Percentiles rank a stretch among this genome's conserved stretches.
Evolutionary conservation across 2,329 filamentous ascomycete species (phyloP).

Genomic region (Hymenoscyphus scutula): DNA sequence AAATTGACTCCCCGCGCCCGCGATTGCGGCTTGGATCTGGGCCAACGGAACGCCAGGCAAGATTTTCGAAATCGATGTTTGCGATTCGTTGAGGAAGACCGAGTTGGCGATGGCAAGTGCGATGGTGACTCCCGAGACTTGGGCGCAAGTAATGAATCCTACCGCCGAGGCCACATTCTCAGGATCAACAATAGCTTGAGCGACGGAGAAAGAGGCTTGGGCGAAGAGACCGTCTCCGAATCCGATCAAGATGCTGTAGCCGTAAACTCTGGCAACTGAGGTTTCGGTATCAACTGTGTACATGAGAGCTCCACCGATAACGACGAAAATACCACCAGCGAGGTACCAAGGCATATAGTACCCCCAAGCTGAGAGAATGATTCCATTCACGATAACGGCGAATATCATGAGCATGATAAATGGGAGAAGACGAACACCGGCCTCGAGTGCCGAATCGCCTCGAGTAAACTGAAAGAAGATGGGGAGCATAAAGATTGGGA

Average conservation of each 20-base stretch:
- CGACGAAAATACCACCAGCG: constrained; percentile 36
- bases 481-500: constrained; percentile 41
- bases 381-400: constrained; percentile 37
- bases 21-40: constrained; percentile 35
- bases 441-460: constrained; percentile 46
- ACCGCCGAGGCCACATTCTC: constrained; percentile 37
- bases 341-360: constrained; percentile 43
- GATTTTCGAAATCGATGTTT: constrained; percentile 32
- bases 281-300: constrained; percentile 35
- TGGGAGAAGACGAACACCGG: constrained; percentile 39
- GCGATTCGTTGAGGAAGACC: constrained; percentile 39
- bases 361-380: constrained; percentile 37
- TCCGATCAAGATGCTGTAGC: constrained; percentile 41
- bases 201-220: constrained; percentile 41
- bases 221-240: constrained; percentile 40
- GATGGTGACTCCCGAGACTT: constrained; percentile 40
- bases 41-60: constrained; percentile 30
- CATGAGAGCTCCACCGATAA: constrained; percentile 37
- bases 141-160: constrained; percentile 41
- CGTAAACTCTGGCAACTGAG: constrained; percentile 33
- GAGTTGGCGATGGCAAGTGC: constrained; percentile 40
- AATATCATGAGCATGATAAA: constrained; percentile 39
- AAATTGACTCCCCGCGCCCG: constrained; percentile 28
- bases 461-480: constrained; percentile 53
- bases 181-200: constrained; percentile 38